phyloP scores from a whole-genome alignment of 371 early-diverging fungal genomes.

The Smittium mucronatum region DNA sequence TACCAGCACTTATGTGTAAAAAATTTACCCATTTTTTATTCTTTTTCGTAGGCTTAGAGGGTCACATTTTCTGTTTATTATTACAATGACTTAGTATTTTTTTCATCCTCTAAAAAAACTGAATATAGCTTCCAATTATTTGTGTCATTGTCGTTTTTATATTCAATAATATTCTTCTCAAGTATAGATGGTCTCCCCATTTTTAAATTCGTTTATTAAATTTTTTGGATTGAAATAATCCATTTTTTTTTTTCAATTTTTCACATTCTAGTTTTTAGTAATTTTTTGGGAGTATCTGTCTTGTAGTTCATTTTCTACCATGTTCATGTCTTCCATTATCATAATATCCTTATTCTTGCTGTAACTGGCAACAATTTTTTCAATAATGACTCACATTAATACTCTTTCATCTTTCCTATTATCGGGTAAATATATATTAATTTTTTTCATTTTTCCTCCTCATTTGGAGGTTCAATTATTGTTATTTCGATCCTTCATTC shows the following conservation, averaged over 20 bases:
- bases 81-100: not conserved
- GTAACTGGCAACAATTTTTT: not conserved
- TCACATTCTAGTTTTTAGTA: not conserved
- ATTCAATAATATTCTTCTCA: not conserved
- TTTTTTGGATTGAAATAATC: not conserved
- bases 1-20: not conserved
- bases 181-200: not conserved
- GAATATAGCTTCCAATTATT: not conserved
- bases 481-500: not conserved
- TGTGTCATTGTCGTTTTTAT: not conserved
- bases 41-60: not conserved
- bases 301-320: conserved; percentile 6
- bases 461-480: not conserved
- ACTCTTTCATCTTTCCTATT: not conserved
- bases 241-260: not conserved
- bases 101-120: not conserved
- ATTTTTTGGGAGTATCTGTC: conserved; percentile 1
- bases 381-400: not conserved
- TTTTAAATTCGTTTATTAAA: not conserved
- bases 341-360: not conserved
- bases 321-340: conserved; percentile 2
- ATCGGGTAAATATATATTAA: conserved; percentile 1
- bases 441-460: not conserved
- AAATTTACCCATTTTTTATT: not conserved
- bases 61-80: not conserved